These are phyloP conservation scores for Calendula officinalis DNA, from an alignment of 129 eudicot species.

Conservation along the genomic window DNA sequence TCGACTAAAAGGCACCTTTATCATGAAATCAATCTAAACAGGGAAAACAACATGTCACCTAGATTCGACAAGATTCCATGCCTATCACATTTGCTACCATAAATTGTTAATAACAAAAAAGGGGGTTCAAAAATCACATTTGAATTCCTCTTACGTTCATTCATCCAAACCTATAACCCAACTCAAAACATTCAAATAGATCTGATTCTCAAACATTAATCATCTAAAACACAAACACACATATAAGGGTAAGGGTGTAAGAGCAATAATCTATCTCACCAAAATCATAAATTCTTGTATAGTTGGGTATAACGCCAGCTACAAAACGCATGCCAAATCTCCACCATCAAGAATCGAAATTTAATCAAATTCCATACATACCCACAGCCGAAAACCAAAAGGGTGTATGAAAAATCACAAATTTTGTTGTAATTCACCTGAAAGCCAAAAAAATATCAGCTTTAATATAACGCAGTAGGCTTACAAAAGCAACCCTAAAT, in stretches of 20 bases:
- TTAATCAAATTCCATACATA: constrained; percentile 6
- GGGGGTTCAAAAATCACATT: constrained; percentile 6
- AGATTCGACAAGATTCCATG: neutral
- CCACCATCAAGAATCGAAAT: neutral
- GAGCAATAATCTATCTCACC: constrained; percentile 8
- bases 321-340: constrained; percentile 5
- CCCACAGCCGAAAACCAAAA: constrained; percentile 29
- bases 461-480: neutral
- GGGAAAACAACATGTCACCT: constrained; percentile 4
- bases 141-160: constrained; percentile 2
- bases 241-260: neutral
- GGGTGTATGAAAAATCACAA: constrained; percentile 20
- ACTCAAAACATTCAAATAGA: constrained; percentile 11
- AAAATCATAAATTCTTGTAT: constrained; percentile 2
- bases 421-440: constrained; percentile 27
- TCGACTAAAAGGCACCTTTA: neutral
- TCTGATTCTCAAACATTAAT: constrained; percentile 14
- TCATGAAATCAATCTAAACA: constrained; percentile 14
- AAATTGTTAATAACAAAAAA: constrained; percentile 1
- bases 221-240: constrained; percentile 13
- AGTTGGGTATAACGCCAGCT: constrained; percentile 7
- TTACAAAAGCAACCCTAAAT: neutral
- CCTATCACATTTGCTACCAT: too few relatives aligned
- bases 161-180: constrained; percentile 6
- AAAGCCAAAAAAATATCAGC: constrained; percentile 13